Percentiles rank a stretch among this genome's conserved stretches.
Evolutionary conservation across 257 asterid genomes (phyloP).

Genomic region (Rubia yunnanensis): DNA sequence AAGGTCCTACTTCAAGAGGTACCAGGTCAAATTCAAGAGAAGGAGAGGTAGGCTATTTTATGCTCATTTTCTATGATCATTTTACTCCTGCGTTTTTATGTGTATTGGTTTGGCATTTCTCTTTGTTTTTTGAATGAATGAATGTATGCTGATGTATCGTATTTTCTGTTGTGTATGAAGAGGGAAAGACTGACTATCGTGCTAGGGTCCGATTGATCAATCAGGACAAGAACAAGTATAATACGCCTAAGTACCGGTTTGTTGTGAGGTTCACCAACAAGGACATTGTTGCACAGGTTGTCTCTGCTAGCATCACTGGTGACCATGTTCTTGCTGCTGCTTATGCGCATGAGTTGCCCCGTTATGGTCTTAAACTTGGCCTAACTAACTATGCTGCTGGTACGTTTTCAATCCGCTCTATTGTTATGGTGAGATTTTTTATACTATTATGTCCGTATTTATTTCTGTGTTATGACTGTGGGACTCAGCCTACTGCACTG

Average conservation of each 20-base stretch:
- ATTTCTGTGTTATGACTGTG: background rate
- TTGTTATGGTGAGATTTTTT: background rate
- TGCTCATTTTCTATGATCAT: no score
- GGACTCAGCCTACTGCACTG: constrained; percentile 56
- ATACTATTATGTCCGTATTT: background rate
- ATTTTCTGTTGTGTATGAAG: constrained; percentile 18
- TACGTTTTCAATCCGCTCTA: constrained; percentile 1
- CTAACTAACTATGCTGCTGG: constrained; percentile 70
- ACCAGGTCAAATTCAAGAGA: constrained; percentile 69
- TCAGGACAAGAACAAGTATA: constrained; percentile 68
- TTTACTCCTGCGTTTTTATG: background rate
- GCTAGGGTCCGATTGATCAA: constrained; percentile 65
- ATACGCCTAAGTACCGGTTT: constrained; percentile 64
- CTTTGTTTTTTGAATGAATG: background rate
- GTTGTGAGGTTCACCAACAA: constrained; percentile 62
- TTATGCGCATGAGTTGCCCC: constrained; percentile 62
- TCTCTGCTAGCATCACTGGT: constrained; percentile 63
- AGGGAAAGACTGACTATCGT: constrained; percentile 70
- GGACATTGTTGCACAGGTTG: constrained; percentile 56
- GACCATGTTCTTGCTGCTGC: constrained; percentile 58
- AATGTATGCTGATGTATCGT: background rate
- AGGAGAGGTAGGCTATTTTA: constrained; percentile 48
- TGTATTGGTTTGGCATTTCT: background rate
- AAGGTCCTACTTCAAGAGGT: constrained; percentile 62
- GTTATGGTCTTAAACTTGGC: constrained; percentile 55